Conservation (phyloP, 176 grass and related monocot genomes). For the Pharus latifolius region DNA sequence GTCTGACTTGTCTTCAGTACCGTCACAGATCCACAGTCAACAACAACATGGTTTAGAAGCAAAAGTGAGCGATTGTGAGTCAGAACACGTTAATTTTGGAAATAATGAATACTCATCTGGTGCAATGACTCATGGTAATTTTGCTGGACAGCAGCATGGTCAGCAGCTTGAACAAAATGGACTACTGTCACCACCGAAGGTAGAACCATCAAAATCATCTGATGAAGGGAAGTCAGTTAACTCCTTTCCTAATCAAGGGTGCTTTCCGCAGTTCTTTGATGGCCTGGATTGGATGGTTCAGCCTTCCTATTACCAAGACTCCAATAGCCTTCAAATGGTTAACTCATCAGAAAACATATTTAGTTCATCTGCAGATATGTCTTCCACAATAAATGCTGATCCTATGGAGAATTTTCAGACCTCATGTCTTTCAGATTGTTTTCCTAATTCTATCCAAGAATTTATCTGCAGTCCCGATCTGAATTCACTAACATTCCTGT, state of each 20-base stretch:
- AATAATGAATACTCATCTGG: constrained; percentile 34
- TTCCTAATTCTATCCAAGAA: constrained; percentile 50
- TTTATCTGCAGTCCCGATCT: constrained; percentile 59
- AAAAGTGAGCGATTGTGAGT: background rate
- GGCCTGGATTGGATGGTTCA: constrained; percentile 71
- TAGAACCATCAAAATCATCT: constrained; percentile 37
- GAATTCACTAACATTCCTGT: constrained; percentile 64
- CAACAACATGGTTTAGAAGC: constrained; percentile 18
- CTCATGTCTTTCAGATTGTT: constrained; percentile 50
- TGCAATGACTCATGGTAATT: constrained; percentile 20
- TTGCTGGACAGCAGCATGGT: constrained; percentile 11
- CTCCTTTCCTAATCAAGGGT: constrained; percentile 39
- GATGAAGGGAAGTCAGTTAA: constrained; percentile 35
- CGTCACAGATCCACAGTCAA: constrained; percentile 20
- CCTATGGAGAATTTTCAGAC: constrained; percentile 49
- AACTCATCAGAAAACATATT: constrained; percentile 47
- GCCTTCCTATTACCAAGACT: constrained; percentile 49
- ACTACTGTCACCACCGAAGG: constrained; percentile 18
- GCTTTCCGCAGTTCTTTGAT: constrained; percentile 37
- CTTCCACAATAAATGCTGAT: constrained; percentile 46
- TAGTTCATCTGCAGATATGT: constrained; percentile 39
- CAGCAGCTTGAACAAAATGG: constrained; percentile 25
- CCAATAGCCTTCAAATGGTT: constrained; percentile 23
- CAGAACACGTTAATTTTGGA: background rate
- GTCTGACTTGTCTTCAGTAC: constrained; percentile 34